Conservation (phyloP, 352 stramenopile species). For the Phytophthora sp. region DNA sequence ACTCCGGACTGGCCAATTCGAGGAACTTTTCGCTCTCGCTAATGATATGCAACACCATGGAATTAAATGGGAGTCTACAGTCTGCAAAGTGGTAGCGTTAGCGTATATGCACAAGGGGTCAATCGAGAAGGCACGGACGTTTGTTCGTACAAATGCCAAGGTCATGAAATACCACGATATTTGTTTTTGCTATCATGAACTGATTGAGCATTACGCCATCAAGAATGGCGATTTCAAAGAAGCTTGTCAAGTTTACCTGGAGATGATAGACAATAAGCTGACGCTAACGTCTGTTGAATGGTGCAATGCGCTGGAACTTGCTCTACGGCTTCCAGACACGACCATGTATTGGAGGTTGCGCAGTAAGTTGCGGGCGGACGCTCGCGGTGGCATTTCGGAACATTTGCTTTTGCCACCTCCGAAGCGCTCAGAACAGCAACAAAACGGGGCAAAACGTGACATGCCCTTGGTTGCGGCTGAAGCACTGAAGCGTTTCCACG, state of each 20-base stretch:
- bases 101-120: constrained; percentile 40
- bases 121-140: constrained; percentile 2
- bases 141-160: constrained; percentile 1
- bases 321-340: neutral
- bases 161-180: neutral
- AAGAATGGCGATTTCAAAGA: neutral
- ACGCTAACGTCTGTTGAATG: constrained; percentile 2
- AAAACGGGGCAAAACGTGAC: too few relatives aligned
- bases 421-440: neutral
- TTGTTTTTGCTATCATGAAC: constrained; percentile 6
- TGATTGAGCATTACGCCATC: constrained; percentile 6
- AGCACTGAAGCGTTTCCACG: neutral
- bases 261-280: constrained; percentile 11
- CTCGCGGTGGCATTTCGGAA: neutral
- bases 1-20: constrained; percentile 51
- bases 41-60: constrained; percentile 46
- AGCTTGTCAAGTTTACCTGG: constrained; percentile 13
- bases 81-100: constrained; percentile 53
- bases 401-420: constrained; percentile 7
- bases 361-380: neutral
- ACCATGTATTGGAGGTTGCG: constrained; percentile 6
- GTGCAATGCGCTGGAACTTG: constrained; percentile 10
- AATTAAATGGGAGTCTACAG: constrained; percentile 51
- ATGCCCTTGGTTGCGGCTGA: too few relatives aligned
- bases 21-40: constrained; percentile 44